A percentile compares a stretch with the other conserved stretches of the same genome.
Evolutionary conservation across 2,329 filamentous ascomycete species (phyloP).

Genomic region (Boeremia exigua): DNA sequence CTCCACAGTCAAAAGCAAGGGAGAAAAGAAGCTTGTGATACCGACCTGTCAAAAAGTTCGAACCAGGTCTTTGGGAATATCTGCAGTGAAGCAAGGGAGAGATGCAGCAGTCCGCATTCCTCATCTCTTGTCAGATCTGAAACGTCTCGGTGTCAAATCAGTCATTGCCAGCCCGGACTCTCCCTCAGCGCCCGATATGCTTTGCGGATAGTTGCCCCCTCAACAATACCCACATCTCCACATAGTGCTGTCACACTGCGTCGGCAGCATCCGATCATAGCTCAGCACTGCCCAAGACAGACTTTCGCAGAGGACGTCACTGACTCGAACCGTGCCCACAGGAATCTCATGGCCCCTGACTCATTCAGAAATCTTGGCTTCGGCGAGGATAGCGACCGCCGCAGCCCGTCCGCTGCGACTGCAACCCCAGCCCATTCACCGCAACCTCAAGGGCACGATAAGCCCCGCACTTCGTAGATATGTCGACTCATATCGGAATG

Average conservation of each 20-base stretch:
- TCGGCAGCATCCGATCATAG: slow-evolving; percentile 32
- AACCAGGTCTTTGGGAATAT: slow-evolving; percentile 36
- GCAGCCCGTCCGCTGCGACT: slow-evolving; percentile 23
- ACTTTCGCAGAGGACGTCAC: slow-evolving; percentile 13
- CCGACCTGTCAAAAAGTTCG: slow-evolving; percentile 39
- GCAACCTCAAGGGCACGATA: slow-evolving; percentile 32
- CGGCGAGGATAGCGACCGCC: slow-evolving; percentile 54
- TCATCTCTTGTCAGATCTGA: slow-evolving; percentile 36
- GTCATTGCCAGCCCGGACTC: slow-evolving; percentile 25
- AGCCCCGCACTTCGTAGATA: slow-evolving; percentile 32
- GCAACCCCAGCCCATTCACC: slow-evolving; percentile 36
- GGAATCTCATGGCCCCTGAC: slow-evolving; percentile 95
- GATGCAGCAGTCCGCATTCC: slow-evolving; percentile 27
- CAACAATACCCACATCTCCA: slow-evolving; percentile 23
- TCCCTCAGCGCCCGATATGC: slow-evolving; percentile 17
- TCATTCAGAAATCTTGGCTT: slow-evolving; percentile 95
- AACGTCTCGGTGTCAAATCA: slow-evolving; percentile 32
- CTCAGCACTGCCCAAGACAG: slow-evolving; percentile 18
- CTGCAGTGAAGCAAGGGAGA: slow-evolving; percentile 32
- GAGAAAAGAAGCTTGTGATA: slow-evolving; percentile 35
- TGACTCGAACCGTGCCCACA: slow-evolving; percentile 31
- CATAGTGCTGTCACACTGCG: slow-evolving; percentile 30
- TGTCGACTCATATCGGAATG: slow-evolving; percentile 27
- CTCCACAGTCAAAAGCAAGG: slow-evolving; percentile 25
- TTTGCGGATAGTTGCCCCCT: slow-evolving; percentile 20